These are phyloP conservation scores for Cyclostephanos tholiformis DNA, from an alignment of 108 stramenopile species.

Conservation along the genomic window DNA sequence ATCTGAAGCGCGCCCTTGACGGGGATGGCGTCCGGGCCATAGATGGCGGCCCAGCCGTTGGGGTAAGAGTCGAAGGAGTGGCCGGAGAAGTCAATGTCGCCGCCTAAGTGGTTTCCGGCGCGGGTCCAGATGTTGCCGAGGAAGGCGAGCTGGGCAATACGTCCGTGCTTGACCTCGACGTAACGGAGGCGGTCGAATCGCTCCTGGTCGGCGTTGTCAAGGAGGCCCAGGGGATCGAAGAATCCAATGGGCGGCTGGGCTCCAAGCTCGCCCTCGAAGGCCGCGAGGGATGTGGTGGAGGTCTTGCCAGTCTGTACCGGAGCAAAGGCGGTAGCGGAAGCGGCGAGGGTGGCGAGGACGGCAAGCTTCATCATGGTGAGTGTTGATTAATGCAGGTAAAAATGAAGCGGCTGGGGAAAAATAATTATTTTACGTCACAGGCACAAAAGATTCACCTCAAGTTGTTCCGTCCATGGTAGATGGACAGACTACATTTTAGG, in stretches of 20 bases:
- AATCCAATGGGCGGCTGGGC: constrained; percentile 25
- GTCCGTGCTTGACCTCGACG: constrained; percentile 62
- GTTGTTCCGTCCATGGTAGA: no score
- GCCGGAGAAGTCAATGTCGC: constrained; percentile 59
- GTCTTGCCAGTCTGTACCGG: constrained; percentile 7
- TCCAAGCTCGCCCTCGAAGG: constrained; percentile 53
- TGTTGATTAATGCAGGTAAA: no score
- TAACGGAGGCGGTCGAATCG: constrained; percentile 31
- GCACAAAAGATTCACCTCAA: no score
- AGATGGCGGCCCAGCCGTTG: constrained; percentile 1
- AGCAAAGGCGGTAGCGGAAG: constrained; percentile 39
- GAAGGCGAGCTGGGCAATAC: constrained; percentile 4
- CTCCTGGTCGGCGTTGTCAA: constrained; percentile 42
- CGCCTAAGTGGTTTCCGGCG: constrained; percentile 55
- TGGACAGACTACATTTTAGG: no score
- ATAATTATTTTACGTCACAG: no score
- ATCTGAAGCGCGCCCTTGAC: background rate
- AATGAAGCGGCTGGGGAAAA: no score
- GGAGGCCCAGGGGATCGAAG: constrained; percentile 8
- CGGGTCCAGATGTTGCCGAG: constrained; percentile 26
- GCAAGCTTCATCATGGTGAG: background rate
- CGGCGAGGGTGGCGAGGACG: constrained; percentile 24
- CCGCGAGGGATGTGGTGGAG: background rate
- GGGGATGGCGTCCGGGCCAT: constrained; percentile 1
- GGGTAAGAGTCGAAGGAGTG: constrained; percentile 1